Conservation (phyloP, 2,329 filamentous ascomycete species). For the Dactylellina haptotyla region DNA sequence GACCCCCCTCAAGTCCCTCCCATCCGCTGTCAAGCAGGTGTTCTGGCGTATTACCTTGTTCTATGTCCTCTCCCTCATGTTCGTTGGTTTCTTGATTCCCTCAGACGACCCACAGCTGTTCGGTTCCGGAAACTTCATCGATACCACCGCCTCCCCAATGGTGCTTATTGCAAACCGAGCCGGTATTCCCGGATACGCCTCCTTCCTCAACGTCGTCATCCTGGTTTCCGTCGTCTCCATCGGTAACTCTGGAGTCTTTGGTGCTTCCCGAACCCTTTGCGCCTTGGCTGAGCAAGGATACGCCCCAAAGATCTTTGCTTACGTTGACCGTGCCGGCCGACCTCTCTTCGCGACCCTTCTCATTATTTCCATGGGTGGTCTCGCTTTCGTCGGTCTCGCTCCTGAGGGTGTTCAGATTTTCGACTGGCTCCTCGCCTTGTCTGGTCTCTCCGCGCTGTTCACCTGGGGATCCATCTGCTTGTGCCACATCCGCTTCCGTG, state of each 20-base stretch:
- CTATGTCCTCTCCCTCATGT: slow-evolving; percentile 63
- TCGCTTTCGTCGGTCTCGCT: slow-evolving; percentile 66
- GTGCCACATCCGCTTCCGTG: slow-evolving; percentile 75
- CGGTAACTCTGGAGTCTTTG: slow-evolving; percentile 68
- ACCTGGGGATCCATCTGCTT: slow-evolving; percentile 74
- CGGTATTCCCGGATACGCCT: slow-evolving; percentile 66
- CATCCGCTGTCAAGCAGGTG: slow-evolving; percentile 63
- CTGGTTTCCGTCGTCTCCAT: slow-evolving; percentile 67
- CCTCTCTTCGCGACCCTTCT: slow-evolving; percentile 66
- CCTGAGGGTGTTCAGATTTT: slow-evolving; percentile 68
- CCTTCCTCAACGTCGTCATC: slow-evolving; percentile 68
- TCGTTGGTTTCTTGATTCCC: slow-evolving; percentile 63
- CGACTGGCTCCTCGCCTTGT: slow-evolving; percentile 73
- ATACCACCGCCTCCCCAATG: slow-evolving; percentile 63
- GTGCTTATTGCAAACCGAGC: slow-evolving; percentile 67
- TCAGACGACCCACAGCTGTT: slow-evolving; percentile 59
- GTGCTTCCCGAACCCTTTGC: slow-evolving; percentile 69
- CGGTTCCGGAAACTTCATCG: slow-evolving; percentile 55
- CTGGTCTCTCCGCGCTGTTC: slow-evolving; percentile 72
- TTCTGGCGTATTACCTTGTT: slow-evolving; percentile 65
- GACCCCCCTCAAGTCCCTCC: slow-evolving; percentile 67
- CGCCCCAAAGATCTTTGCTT: slow-evolving; percentile 69
- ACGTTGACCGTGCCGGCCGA: slow-evolving; percentile 69
- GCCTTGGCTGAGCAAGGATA: slow-evolving; percentile 71
- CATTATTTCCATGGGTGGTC: slow-evolving; percentile 65